These are phyloP conservation scores for Cucumis sativus DNA, from an alignment of 306 rosid genomes.

Conservation along the genomic window DNA sequence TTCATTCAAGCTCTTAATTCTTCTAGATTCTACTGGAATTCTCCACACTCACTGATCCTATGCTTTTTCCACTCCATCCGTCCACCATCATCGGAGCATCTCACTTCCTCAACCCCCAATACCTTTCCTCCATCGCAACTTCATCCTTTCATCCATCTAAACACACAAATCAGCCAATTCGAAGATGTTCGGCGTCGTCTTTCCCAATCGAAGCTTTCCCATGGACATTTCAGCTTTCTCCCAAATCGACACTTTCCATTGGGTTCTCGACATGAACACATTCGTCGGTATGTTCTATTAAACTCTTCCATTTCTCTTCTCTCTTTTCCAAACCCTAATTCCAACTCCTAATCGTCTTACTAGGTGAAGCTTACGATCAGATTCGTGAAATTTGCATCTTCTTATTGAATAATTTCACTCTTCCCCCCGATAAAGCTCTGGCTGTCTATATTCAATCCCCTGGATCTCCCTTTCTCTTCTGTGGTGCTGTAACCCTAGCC, in stretches of 20 bases:
- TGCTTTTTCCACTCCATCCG: background rate
- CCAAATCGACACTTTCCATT: conserved; percentile 80
- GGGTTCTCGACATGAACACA: conserved; percentile 88
- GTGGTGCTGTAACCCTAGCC: conserved; percentile 62
- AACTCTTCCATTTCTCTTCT: background rate
- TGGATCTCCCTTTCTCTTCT: conserved; percentile 62
- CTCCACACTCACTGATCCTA: background rate
- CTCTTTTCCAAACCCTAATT: background rate
- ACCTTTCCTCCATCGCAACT: background rate
- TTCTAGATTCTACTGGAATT: background rate
- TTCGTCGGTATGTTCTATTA: conserved; percentile 44
- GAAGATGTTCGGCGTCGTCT: conserved; percentile 81
- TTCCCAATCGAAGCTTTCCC: conserved; percentile 90
- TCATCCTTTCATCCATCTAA: background rate
- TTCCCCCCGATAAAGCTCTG: conserved; percentile 81
- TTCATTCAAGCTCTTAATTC: background rate
- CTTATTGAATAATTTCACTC: conserved; percentile 65
- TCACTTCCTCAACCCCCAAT: background rate
- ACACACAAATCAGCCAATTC: background rate
- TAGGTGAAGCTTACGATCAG: conserved; percentile 78
- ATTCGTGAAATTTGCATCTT: conserved; percentile 69
- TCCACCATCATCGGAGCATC: background rate
- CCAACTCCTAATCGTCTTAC: conserved; percentile 13
- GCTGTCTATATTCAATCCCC: conserved; percentile 89
- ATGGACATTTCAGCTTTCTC: conserved; percentile 80